Conservation (phyloP, 164 flowering plant species). For the Vitis riparia region DNA sequence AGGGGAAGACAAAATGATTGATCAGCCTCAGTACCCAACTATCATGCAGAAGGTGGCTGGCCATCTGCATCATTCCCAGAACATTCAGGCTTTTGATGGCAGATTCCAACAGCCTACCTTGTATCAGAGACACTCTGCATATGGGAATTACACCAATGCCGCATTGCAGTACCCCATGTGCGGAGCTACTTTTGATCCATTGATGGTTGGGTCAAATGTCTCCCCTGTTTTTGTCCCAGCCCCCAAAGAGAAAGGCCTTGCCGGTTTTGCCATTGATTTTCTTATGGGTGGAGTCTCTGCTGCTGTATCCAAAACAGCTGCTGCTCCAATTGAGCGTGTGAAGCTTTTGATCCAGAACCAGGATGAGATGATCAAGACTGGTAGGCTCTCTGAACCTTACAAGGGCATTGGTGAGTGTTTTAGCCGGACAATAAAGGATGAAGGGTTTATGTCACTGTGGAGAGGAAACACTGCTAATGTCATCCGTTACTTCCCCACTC, state of each 20-base stretch:
- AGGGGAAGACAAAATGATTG: slow-evolving; percentile 30
- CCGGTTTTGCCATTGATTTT: slow-evolving; percentile 42
- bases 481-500: slow-evolving; percentile 54
- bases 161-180: slow-evolving; percentile 25
- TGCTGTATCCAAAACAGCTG: slow-evolving; percentile 54
- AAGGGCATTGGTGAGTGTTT: slow-evolving; percentile 52
- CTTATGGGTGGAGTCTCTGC: slow-evolving; percentile 63
- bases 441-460: slow-evolving; percentile 40
- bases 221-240: slow-evolving; percentile 33
- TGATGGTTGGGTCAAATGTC: slow-evolving; percentile 24
- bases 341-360: slow-evolving; percentile 53
- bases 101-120: slow-evolving; percentile 17
- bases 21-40: slow-evolving; percentile 34
- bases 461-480: slow-evolving; percentile 58
- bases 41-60: slow-evolving; percentile 35
- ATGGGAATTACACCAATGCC: slow-evolving; percentile 40
- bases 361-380: slow-evolving; percentile 50
- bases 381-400: slow-evolving; percentile 49
- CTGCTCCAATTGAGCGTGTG: slow-evolving; percentile 54
- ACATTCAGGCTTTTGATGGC: slow-evolving; percentile 13
- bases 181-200: slow-evolving; percentile 11
- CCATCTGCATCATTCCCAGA: slow-evolving; percentile 25
- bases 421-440: slow-evolving; percentile 38
- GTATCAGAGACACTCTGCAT: slow-evolving; percentile 21
- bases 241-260: slow-evolving; percentile 36